A percentile compares a stretch with the other conserved stretches of the same genome.
These are phyloP conservation scores for Sparassis latifolia DNA, from an alignment of 1,284 basidiomycete species.

Conservation along the genomic window DNA sequence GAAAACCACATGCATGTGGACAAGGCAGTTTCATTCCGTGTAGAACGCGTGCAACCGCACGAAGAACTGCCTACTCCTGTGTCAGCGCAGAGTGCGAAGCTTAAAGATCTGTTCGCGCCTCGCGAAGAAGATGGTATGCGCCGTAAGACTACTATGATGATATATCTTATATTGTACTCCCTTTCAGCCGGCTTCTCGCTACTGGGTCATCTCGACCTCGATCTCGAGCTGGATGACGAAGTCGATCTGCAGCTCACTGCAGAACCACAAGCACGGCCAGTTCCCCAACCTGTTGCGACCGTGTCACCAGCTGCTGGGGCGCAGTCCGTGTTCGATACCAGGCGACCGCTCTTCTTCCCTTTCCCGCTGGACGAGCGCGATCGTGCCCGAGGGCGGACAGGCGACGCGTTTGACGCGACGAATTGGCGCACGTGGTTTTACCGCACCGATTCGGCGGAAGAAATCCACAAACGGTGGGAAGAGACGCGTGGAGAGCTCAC, in stretches of 20 bases:
- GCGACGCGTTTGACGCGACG: conserved; percentile 38
- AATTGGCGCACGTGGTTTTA: conserved; percentile 38
- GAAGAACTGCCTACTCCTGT: not conserved
- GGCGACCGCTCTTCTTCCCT: conserved; percentile 61
- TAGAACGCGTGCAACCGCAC: conserved; percentile 1
- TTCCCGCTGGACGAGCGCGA: conserved; percentile 16
- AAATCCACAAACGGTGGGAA: conserved; percentile 70
- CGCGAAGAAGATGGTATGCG: conserved; percentile 51
- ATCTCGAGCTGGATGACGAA: conserved; percentile 54
- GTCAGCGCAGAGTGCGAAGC: conserved; percentile 22
- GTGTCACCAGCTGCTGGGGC: conserved; percentile 8
- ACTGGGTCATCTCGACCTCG: conserved; percentile 53
- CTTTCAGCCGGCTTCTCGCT: conserved; percentile 52
- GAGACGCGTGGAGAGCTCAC: conserved; percentile 64
- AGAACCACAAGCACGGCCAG: conserved; percentile 7
- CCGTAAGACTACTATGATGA: not conserved
- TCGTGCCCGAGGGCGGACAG: conserved; percentile 8
- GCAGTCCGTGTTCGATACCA: conserved; percentile 37
- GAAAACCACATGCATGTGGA: conserved; percentile 13
- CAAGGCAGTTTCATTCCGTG: conserved; percentile 1
- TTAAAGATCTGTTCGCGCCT: conserved; percentile 69
- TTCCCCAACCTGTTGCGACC: conserved; percentile 6
- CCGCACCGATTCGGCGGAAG: conserved; percentile 48
- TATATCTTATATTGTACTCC: not conserved
- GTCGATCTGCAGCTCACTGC: conserved; percentile 25